Evolutionary conservation across 2,329 filamentous ascomycete species (phyloP).

Genomic region (Colletotrichum eremochloae): DNA sequence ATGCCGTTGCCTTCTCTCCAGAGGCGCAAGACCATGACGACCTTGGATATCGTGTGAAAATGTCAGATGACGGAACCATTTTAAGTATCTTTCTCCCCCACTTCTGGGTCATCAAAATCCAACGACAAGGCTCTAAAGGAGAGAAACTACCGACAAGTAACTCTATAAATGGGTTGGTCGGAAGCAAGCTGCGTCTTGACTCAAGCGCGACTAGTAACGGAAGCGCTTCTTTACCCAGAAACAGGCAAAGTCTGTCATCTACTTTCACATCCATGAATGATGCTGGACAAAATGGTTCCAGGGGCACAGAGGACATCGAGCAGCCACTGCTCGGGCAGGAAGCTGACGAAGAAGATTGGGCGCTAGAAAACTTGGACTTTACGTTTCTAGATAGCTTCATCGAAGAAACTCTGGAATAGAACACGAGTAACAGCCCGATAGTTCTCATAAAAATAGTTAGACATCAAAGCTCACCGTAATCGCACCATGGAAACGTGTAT

Average conservation of each 20-base stretch:
- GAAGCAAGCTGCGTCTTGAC: too few species aligned
- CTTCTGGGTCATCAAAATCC: constrained; percentile 19
- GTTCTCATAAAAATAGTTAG: neutral
- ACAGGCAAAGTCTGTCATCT: neutral
- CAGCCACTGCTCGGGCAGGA: constrained; percentile 9
- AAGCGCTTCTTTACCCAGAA: too few species aligned
- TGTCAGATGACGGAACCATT: neutral
- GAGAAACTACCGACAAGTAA: neutral
- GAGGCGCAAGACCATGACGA: constrained; percentile 10
- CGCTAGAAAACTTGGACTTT: constrained; percentile 22
- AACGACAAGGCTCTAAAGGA: neutral
- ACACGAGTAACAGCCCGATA: neutral
- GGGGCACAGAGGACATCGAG: constrained; percentile 44
- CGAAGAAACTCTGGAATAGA: neutral
- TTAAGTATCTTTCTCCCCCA: constrained; percentile 24
- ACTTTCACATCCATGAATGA: neutral
- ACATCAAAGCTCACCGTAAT: neutral
- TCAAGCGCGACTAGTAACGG: too few species aligned
- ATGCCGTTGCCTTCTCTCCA: neutral
- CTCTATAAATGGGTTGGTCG: neutral
- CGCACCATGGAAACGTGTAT: neutral
- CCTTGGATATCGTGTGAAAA: constrained; percentile 13
- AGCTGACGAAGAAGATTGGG: constrained; percentile 11
- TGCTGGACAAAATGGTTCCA: neutral
- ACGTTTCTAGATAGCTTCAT: constrained; percentile 28